A percentile compares a stretch with the other conserved stretches of the same genome.
These are phyloP conservation scores for Colletotrichum limetticola DNA, from an alignment of 2,329 filamentous ascomycete genomes.

Conservation along the genomic window DNA sequence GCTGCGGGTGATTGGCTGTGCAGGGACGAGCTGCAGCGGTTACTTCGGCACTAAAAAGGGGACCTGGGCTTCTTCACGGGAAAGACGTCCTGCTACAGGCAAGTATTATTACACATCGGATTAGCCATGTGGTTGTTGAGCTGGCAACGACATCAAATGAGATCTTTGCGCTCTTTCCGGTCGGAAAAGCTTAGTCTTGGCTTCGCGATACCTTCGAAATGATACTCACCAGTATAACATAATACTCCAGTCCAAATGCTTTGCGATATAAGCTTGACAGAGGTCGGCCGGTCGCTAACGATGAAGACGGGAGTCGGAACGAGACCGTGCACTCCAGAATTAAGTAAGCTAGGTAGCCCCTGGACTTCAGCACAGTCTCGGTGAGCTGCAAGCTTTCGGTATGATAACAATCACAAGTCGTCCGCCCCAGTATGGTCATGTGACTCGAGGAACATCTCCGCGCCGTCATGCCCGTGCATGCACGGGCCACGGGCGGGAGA, in stretches of 20 bases:
- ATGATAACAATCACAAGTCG: not conserved
- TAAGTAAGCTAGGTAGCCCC: constrained; percentile 12
- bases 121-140: not conserved
- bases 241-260: not conserved
- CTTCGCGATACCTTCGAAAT: not conserved
- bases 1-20: constrained; percentile 23
- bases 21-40: constrained; percentile 28
- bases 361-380: not conserved
- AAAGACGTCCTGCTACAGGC: not conserved
- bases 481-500: constrained; percentile 3
- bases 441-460: not conserved
- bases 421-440: not conserved
- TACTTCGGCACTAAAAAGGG: constrained; percentile 28
- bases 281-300: not conserved
- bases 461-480: not conserved
- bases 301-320: not conserved
- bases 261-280: not conserved
- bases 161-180: not conserved
- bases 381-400: not conserved
- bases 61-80: not conserved
- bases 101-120: not conserved
- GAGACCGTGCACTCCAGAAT: not conserved
- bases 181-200: constrained; percentile 1
- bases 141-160: not conserved
- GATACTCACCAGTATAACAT: not conserved